These are phyloP conservation scores for Claviceps spartinae DNA, from an alignment of 2,329 filamentous ascomycete genomes.

Conservation along the genomic window DNA sequence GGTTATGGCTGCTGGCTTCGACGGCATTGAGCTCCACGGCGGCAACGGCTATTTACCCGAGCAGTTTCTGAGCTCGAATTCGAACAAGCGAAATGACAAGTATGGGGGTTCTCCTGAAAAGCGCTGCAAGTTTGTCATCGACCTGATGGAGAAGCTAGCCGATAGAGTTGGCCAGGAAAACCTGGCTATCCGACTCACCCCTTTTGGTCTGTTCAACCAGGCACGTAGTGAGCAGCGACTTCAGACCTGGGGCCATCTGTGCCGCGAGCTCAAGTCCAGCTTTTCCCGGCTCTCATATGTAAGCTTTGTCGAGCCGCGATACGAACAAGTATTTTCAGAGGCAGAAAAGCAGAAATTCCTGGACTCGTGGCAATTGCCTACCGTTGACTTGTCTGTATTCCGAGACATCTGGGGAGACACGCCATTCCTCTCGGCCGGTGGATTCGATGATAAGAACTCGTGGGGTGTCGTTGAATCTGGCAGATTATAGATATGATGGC, in stretches of 20 bases:
- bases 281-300: slow-evolving; percentile 36
- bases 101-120: slow-evolving; percentile 22
- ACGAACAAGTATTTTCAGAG: slow-evolving; percentile 36
- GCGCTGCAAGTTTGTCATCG: slow-evolving; percentile 37
- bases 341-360: slow-evolving; percentile 36
- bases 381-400: slow-evolving; percentile 32
- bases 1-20: slow-evolving; percentile 40
- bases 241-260: slow-evolving; percentile 39
- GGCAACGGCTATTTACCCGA: slow-evolving; percentile 27
- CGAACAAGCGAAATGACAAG: slow-evolving; percentile 22
- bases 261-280: slow-evolving; percentile 30
- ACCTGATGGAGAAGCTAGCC: slow-evolving; percentile 34
- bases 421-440: slow-evolving; percentile 42
- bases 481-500: slow-evolving; percentile 32
- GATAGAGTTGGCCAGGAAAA: slow-evolving; percentile 30
- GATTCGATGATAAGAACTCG: slow-evolving; percentile 36
- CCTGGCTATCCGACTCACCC: slow-evolving; percentile 30
- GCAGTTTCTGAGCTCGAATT: slow-evolving; percentile 24
- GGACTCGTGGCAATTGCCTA: slow-evolving; percentile 29
- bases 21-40: slow-evolving; percentile 28
- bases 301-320: slow-evolving; percentile 41
- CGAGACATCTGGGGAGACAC: slow-evolving; percentile 36
- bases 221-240: slow-evolving; percentile 34
- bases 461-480: slow-evolving; percentile 30
- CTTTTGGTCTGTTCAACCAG: slow-evolving; percentile 39